Evolutionary conservation across 108 stramenopile genomes (phyloP), one percentile per base, ranked within the genome.

Genomic region (Cyclotella sp.): DNA sequence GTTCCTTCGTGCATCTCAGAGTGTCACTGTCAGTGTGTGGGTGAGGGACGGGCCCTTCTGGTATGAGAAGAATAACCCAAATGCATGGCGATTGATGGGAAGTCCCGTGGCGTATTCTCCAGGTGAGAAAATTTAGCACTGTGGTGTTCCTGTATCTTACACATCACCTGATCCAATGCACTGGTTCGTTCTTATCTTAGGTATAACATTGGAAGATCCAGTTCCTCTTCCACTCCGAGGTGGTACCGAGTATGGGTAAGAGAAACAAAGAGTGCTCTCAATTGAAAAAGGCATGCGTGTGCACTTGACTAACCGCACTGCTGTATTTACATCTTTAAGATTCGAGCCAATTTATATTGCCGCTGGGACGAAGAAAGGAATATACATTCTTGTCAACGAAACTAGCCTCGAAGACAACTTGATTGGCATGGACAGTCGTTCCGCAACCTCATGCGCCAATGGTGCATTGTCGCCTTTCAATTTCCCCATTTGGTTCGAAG

Each of bases 41-140:
- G 53, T 28, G 22, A 51, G 43, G 3, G 69, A 70, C 30, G 69
- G 69, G n/a, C 52, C 52, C 3, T 70, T 70, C 39, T 70, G 69
- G 69, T 70, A 70, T 43, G 69, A 70, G 24, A 70, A 70, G 69
- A 70, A 70, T 43, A 70, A 70, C 57, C 54, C 54, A 6, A n/a
- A 16, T 40, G 41, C 49, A 21, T 70, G 69, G 69, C 13, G 22
- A 57, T 44, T 12, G 47, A 18, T 68, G n/a, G 67, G 67, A 15
- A 68, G 67, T 53, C 67, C 67, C 28, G 47, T 30, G n/a, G 67
- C 67, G 15, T 68, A 68, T 34, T 68, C 67, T 53, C 67, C 67
- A 2, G 67, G 64, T 65, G 28, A 65, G 64, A 11, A 14, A 15
- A 6, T 7, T 26, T 26, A 3, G 5, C 58, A 3, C 21, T 3